These are phyloP conservation scores for Aspergillus incahuasiensis DNA, from an alignment of 495 filamentous ascomycete genomes.

Conservation along the genomic window DNA sequence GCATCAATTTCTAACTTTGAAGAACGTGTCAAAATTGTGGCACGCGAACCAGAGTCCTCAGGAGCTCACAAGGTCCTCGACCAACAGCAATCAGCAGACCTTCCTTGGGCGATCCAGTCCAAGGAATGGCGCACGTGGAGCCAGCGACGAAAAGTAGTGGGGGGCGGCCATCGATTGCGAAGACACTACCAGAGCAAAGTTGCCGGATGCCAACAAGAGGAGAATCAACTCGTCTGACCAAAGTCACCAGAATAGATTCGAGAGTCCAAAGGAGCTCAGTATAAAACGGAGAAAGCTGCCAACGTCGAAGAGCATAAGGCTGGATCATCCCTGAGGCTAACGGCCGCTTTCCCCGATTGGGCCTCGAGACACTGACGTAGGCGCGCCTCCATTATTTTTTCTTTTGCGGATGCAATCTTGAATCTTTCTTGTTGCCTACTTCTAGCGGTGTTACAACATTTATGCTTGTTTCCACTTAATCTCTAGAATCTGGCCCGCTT, in stretches of 20 bases:
- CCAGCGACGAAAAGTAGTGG: not conserved
- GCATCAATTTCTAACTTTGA: no score
- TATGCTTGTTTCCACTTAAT: not conserved
- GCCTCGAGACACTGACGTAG: constrained; percentile 1
- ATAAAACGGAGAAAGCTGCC: not conserved
- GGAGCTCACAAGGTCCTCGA: constrained; percentile 4
- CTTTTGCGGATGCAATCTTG: not conserved
- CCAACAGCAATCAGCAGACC: constrained; percentile 10
- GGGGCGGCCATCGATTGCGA: not conserved
- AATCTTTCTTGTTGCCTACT: not conserved
- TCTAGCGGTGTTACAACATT: not conserved
- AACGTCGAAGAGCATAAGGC: not conserved
- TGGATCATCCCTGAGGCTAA: constrained; percentile 1
- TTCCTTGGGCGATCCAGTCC: constrained; percentile 1
- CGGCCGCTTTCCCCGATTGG: constrained; percentile 10
- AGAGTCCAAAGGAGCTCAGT: not conserved
- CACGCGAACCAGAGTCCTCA: not conserved
- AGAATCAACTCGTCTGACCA: constrained; percentile 8
- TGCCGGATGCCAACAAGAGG: not conserved
- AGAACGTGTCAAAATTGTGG: not conserved
- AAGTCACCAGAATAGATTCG: not conserved
- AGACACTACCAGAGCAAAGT: no score
- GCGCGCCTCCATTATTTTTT: not conserved
- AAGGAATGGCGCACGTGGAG: constrained; percentile 12
- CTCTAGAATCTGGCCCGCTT: not conserved